A percentile compares a stretch with the other conserved stretches of the same genome.
Conservation (phyloP, 2,329 filamentous ascomycete genomes). For the Thelonectria blattea region DNA sequence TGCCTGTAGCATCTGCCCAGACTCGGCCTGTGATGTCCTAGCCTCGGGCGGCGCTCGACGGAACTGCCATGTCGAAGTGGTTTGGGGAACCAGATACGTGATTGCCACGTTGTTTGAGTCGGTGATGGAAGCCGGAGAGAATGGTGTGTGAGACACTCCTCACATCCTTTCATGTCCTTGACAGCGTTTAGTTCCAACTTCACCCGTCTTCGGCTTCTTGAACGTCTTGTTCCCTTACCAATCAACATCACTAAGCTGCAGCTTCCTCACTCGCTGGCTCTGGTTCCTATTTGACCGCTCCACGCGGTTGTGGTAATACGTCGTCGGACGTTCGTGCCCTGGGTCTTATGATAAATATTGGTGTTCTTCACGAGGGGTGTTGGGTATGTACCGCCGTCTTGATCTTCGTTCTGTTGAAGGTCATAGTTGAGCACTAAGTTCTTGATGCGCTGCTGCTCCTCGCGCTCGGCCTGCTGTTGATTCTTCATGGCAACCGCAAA, state of each 20-base stretch:
- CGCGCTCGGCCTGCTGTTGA: constrained; percentile 91
- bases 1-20: background rate
- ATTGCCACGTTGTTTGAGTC: constrained; percentile 2
- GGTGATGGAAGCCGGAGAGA: background rate
- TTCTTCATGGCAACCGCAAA: constrained; percentile 97
- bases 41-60: background rate
- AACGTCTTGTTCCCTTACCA: constrained; percentile 68
- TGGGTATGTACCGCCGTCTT: constrained; percentile 67
- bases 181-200: constrained; percentile 9
- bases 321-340: constrained; percentile 57
- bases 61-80: background rate
- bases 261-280: constrained; percentile 82
- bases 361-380: constrained; percentile 25
- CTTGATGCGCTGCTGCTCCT: constrained; percentile 98
- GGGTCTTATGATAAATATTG: constrained; percentile 57
- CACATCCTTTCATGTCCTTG: constrained; percentile 20
- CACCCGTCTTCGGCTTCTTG: background rate
- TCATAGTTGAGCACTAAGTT: constrained; percentile 97
- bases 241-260: constrained; percentile 96
- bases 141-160: constrained; percentile 5
- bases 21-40: background rate
- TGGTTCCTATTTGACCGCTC: constrained; percentile 67
- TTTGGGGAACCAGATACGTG: background rate
- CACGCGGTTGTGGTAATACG: constrained; percentile 59
- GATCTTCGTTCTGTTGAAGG: constrained; percentile 80